A percentile compares a stretch with the other conserved stretches of the same genome.
Conservation (phyloP, 495 filamentous ascomycete species). For the Endocarpon pusillum region DNA sequence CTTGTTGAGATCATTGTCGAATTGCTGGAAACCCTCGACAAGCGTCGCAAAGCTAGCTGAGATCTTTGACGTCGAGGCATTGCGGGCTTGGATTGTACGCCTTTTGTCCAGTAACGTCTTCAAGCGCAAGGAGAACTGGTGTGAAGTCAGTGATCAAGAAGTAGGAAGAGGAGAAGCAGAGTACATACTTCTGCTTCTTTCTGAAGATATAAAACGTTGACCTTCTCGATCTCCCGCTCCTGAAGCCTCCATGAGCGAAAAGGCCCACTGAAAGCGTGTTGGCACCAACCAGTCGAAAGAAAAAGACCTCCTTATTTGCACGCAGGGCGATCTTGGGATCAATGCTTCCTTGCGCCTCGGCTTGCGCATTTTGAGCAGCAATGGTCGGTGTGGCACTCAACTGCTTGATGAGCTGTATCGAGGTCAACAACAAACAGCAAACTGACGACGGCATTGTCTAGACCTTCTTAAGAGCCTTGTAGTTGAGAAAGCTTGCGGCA, state of each 20-base stretch:
- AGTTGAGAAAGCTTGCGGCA: slow-evolving; percentile 97
- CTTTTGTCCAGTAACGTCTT: slow-evolving; percentile 91
- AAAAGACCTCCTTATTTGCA: slow-evolving; percentile 95
- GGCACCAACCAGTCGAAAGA: slow-evolving; percentile 67
- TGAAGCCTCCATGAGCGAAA: slow-evolving; percentile 16
- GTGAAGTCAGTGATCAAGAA: slow-evolving; percentile 2
- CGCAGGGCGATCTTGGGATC: slow-evolving; percentile 86
- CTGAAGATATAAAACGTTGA: slow-evolving; percentile 93
- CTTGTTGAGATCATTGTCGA: slow-evolving; percentile 89
- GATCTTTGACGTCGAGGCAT: slow-evolving; percentile 53
- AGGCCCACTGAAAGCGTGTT: neutral
- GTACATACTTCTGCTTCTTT: slow-evolving; percentile 84
- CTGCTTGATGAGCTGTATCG: slow-evolving; percentile 83
- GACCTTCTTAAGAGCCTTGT: slow-evolving; percentile 98
- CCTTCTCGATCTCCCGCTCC: slow-evolving; percentile 96
- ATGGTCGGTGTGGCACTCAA: slow-evolving; percentile 78
- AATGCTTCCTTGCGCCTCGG: slow-evolving; percentile 26
- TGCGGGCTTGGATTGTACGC: slow-evolving; percentile 63
- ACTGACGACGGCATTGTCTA: slow-evolving; percentile 5
- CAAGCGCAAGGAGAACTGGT: slow-evolving; percentile 76
- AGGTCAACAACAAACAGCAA: slow-evolving; percentile 6
- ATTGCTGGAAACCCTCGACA: slow-evolving; percentile 92
- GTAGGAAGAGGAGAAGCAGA: slow-evolving; percentile 3
- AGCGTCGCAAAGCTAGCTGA: slow-evolving; percentile 85
- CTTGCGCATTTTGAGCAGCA: slow-evolving; percentile 49